A percentile compares a stretch with the other conserved stretches of the same genome.
Conservation (phyloP, 306 rosid species). For the Malus orientalis region DNA sequence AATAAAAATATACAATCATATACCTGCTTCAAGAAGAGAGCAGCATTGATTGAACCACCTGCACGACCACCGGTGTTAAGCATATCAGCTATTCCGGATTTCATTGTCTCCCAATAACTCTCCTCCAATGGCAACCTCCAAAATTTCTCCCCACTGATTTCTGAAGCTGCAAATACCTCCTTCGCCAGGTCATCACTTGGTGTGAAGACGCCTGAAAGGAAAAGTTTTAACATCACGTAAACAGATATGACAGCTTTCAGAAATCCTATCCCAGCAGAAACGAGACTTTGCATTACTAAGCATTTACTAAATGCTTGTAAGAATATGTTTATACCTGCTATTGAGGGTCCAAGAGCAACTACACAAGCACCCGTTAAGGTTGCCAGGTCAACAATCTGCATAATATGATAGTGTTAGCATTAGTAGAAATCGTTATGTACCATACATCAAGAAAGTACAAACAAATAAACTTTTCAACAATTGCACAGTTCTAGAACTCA, state of each 20-base stretch:
- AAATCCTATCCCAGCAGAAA: background rate
- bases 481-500: background rate
- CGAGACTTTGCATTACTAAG: background rate
- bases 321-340: conserved; percentile 58
- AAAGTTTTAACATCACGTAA: conserved; percentile 4
- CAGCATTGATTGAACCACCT: conserved; percentile 89
- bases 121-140: conserved; percentile 98
- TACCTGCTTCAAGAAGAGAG: conserved; percentile 97
- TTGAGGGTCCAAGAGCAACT: conserved; percentile 88
- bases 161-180: conserved; percentile 78
- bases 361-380: conserved; percentile 90
- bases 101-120: conserved; percentile 96
- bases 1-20: background rate
- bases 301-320: background rate
- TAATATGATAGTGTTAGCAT: conserved; percentile 22
- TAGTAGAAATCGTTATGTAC: background rate
- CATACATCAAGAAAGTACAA: background rate
- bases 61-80: conserved; percentile 76
- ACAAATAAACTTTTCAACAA: background rate
- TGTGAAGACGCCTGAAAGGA: conserved; percentile 67
- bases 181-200: conserved; percentile 93
- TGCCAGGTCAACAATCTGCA: conserved; percentile 88
- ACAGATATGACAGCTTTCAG: background rate
- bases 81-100: conserved; percentile 97
- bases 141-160: conserved; percentile 77